A percentile compares a stretch with the other conserved stretches of the same genome.
Evolutionary conservation across 148 eudicot species (phyloP).

Genomic region (Tetragonia tetragonoides): DNA sequence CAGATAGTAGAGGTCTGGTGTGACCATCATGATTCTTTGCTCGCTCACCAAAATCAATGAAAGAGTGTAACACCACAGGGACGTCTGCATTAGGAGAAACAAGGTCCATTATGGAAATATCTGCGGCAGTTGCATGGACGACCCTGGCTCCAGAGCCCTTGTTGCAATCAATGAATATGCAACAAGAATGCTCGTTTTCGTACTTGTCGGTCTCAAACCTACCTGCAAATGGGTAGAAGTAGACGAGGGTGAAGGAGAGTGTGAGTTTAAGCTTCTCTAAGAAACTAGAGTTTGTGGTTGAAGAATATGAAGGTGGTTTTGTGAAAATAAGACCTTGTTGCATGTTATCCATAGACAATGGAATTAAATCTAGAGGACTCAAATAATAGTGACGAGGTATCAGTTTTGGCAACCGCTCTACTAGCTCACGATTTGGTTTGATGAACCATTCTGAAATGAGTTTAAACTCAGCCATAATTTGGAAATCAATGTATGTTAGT

Average conservation of each 20-base stretch:
- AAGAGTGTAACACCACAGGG: slow-evolving; percentile 26
- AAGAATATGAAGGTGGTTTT: background rate
- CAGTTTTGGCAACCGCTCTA: background rate
- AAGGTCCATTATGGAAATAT: slow-evolving; percentile 25
- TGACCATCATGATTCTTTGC: slow-evolving; percentile 46
- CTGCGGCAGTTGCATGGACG: slow-evolving; percentile 33
- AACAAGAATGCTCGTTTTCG: slow-evolving; percentile 3
- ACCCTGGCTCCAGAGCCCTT: slow-evolving; percentile 41
- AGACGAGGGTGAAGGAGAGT: slow-evolving; percentile 4
- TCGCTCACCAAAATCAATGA: slow-evolving; percentile 27
- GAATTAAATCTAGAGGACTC: background rate
- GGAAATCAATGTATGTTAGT: too few species aligned
- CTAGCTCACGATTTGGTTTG: slow-evolving; percentile 16
- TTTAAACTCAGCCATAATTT: background rate
- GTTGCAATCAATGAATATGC: slow-evolving; percentile 27
- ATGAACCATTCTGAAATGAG: slow-evolving; percentile 25
- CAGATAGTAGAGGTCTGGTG: slow-evolving; percentile 34
- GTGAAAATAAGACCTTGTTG: slow-evolving; percentile 19
- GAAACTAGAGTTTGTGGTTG: background rate
- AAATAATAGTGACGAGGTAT: background rate
- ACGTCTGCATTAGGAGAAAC: slow-evolving; percentile 21
- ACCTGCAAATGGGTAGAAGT: slow-evolving; percentile 19
- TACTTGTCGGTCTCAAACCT: background rate
- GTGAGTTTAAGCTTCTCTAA: slow-evolving; percentile 1
- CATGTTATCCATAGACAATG: slow-evolving; percentile 12